phyloP scores from a whole-genome alignment of 495 filamentous ascomycete species.

The Massariosphaeria phaeospora region DNA sequence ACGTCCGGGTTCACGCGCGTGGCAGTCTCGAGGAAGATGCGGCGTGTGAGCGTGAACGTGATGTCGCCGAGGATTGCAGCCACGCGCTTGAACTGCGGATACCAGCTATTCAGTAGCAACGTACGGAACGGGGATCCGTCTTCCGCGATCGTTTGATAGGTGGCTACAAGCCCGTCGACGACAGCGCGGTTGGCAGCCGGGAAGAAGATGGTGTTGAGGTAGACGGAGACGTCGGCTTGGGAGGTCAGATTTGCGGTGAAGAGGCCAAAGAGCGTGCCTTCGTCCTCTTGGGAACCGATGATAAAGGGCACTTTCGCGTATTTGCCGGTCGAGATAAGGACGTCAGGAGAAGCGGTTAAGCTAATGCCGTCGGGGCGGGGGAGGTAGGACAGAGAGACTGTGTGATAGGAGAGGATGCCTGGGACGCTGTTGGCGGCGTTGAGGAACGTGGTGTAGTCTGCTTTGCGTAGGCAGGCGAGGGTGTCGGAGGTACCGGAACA shows the following conservation, averaged over 20 bases:
- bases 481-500: conserved; percentile 55
- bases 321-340: conserved; percentile 35
- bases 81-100: conserved; percentile 70
- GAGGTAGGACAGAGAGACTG: conserved; percentile 40
- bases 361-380: conserved; percentile 43
- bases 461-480: conserved; percentile 56
- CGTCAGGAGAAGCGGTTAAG: conserved; percentile 47
- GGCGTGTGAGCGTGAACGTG: conserved; percentile 60
- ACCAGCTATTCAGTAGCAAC: conserved; percentile 56
- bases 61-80: conserved; percentile 71
- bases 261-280: conserved; percentile 56
- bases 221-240: conserved; percentile 52
- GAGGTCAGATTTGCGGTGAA: conserved; percentile 61
- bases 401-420: conserved; percentile 56
- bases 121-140: conserved; percentile 64
- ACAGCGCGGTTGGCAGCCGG: conserved; percentile 43
- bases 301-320: conserved; percentile 34
- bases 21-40: conserved; percentile 49
- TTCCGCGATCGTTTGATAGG: conserved; percentile 49
- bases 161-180: conserved; percentile 51
- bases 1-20: conserved; percentile 49
- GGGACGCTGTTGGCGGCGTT: conserved; percentile 64
- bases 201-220: conserved; percentile 56
- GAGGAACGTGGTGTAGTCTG: conserved; percentile 57
- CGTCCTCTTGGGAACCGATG: conserved; percentile 35